Base-by-base conservation (phyloP, 116 monocot species). In the Phalaenopsis hybrid region DNA sequence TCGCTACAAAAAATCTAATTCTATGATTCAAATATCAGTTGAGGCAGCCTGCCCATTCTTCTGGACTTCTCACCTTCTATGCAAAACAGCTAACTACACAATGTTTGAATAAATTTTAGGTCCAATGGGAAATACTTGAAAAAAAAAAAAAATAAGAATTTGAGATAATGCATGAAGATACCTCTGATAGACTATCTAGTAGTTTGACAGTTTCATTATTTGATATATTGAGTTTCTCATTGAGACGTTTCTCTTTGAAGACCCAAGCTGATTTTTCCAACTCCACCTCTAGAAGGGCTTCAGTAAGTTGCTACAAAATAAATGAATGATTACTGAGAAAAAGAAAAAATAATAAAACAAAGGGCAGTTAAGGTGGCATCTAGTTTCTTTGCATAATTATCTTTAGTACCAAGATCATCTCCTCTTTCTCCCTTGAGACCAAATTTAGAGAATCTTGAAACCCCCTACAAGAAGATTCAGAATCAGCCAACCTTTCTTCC, bases 271-370 rank as follows among this genome's bases (percentile, higher is more conserved):
- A 90, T 63, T 91, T 96, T 87, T 91, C 89, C 45, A 85, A 83
- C 82, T 96, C 96, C 83, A 88, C 75, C 80, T 94, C 94, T 78
- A 94, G 83, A 86, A 96, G 90, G 33, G 89, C 88, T 84, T 92
- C 92, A 31, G 92, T 88, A 80, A 96, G 90, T 94, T 96, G 87
- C 96, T 96, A 88, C 50, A 86, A 68, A 74, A 80, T 74, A 76
- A 13, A 23, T 48, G 3, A 80, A 81, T 15, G 34, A 72, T 49
- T 23, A 25, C 12, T 44, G 7, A 77, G 21, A 55, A 73, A 12
- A 4, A 33, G 7, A 2, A 15, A 4, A 18, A 49, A 21, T 51
- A 15, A 17, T 55, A 17, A 17, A 65, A 28, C 21, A 41, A 82
- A 58, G 48, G 57, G 61, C 57, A 20, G 61, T 58, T 58, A 21